A percentile compares a stretch with the other conserved stretches of the same genome.
Evolutionary conservation across 106 monocot genomes (phyloP).

Genomic region (Acorus calamus): DNA sequence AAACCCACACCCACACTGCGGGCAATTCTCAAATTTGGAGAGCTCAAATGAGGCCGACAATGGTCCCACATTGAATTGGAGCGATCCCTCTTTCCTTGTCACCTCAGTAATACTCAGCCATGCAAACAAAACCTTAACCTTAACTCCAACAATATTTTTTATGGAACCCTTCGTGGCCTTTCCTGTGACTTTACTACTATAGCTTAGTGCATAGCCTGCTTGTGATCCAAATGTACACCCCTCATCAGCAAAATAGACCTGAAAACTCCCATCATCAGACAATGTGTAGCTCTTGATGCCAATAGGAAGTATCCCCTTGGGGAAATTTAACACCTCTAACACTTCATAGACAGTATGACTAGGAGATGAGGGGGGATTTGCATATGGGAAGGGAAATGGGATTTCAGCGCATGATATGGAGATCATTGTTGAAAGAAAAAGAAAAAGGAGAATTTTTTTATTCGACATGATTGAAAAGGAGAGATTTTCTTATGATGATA

Average conservation of each 20-base stretch:
- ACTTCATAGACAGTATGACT: conserved; percentile 27
- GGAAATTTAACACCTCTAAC: conserved; percentile 22
- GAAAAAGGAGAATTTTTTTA: too few relatives aligned
- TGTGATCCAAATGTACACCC: conserved; percentile 23
- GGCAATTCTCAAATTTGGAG: conserved; percentile 23
- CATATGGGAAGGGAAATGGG: too few relatives aligned
- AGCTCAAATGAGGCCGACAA: conserved; percentile 31
- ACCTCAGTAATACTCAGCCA: conserved; percentile 32
- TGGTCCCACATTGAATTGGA: conserved; percentile 36
- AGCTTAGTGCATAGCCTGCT: conserved; percentile 23
- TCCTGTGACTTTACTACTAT: conserved; percentile 27
- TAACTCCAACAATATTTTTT: conserved; percentile 22
- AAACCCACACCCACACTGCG: conserved; percentile 21
- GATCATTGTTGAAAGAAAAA: too few relatives aligned
- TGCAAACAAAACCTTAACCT: conserved; percentile 26
- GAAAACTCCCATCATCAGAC: conserved; percentile 22
- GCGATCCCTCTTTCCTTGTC: conserved; percentile 1
- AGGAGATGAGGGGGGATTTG: too few relatives aligned
- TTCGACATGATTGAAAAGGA: too few relatives aligned
- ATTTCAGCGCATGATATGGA: too few relatives aligned
- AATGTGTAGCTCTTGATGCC: conserved; percentile 32
- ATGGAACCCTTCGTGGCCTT: conserved; percentile 14
- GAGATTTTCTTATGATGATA: too few relatives aligned
- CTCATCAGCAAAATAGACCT: conserved; percentile 17
- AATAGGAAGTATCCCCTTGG: conserved; percentile 32